Evolutionary conservation across 2,329 filamentous ascomycete species (phyloP).

Genomic region (Colletotrichum camelliae): DNA sequence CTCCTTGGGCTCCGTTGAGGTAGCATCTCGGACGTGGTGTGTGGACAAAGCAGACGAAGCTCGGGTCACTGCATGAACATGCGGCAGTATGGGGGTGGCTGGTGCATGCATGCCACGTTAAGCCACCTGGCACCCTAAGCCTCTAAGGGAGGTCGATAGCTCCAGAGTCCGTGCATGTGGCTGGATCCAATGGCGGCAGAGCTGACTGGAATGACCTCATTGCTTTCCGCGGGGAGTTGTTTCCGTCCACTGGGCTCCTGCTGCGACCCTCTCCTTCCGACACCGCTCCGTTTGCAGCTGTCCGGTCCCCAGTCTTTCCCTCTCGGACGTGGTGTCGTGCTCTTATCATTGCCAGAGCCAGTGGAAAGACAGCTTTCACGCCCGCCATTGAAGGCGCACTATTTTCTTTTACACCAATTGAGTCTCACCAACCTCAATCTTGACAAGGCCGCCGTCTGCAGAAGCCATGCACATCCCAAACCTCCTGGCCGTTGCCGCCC

Average conservation of each 20-base stretch:
- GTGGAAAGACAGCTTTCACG: neutral
- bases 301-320: neutral
- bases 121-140: neutral
- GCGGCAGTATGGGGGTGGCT: constrained; percentile 18
- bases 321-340: neutral
- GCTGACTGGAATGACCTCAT: constrained; percentile 12
- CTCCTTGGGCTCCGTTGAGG: neutral
- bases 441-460: neutral
- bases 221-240: neutral
- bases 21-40: neutral
- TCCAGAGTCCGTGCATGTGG: neutral
- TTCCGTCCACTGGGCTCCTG: neutral
- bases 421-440: neutral
- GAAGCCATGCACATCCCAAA: constrained; percentile 5
- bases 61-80: constrained; percentile 1
- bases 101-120: neutral
- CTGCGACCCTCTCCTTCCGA: constrained; percentile 6
- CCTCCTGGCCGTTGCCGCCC: neutral
- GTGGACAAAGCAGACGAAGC: neutral
- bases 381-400: neutral
- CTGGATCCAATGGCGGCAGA: constrained; percentile 1
- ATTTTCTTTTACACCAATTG: neutral
- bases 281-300: constrained; percentile 13
- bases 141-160: no score
- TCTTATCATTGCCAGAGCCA: neutral